Conservation (phyloP, 2,329 filamentous ascomycete genomes). For the Pseudogymnoascus sp. region DNA sequence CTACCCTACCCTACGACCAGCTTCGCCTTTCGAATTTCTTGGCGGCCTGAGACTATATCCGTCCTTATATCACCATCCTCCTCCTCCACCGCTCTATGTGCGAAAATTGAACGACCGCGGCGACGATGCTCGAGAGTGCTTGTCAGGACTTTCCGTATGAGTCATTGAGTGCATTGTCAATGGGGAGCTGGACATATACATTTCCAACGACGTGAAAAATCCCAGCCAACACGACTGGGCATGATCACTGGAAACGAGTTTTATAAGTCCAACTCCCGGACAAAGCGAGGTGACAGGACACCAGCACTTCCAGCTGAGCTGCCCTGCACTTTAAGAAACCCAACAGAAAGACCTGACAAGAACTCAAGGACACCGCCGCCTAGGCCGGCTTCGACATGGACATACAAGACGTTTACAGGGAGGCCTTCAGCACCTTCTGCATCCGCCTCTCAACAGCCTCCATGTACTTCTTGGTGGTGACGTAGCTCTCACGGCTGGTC, state of each 20-base stretch:
- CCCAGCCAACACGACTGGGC: neutral
- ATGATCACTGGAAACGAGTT: neutral
- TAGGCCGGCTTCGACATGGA: neutral
- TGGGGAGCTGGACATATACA: neutral
- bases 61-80: neutral
- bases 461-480: conserved; percentile 87
- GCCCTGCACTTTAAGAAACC: neutral
- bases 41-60: neutral
- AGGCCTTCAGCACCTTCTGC: conserved; percentile 70
- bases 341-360: conserved; percentile 4
- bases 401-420: conserved; percentile 43
- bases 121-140: neutral
- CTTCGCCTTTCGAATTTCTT: neutral
- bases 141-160: neutral
- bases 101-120: neutral
- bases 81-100: neutral
- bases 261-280: neutral
- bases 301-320: neutral
- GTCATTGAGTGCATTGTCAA: neutral
- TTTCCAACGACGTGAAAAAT: neutral
- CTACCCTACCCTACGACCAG: neutral
- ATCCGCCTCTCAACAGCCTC: conserved; percentile 85
- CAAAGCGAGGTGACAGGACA: neutral
- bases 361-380: neutral
- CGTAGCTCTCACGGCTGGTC: conserved; percentile 74